Evolutionary conservation across 1,284 basidiomycete genomes (phyloP), one percentile per base, ranked within the genome.

Genomic region (Irpex sp.): DNA sequence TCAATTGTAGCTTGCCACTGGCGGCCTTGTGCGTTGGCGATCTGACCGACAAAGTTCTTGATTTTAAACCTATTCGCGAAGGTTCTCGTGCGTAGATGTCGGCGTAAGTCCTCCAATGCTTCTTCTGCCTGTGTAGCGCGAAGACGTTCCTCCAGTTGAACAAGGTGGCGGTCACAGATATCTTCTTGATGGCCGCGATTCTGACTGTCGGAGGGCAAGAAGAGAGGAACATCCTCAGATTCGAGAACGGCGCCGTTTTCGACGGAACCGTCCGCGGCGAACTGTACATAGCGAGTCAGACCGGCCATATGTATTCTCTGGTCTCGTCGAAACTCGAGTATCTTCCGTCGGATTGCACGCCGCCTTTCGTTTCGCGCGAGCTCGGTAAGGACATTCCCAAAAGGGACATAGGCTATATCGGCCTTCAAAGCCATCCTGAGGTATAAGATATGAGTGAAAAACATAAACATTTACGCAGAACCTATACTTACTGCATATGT

Each of bases 41-140:
- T 11, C 64, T 77, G 74, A 6, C 75, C 70, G 9, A 66, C 64
- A 0, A 68, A 64, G 57, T 73, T 65, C 3, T 58, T 62, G 7
- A 68, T 62, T 62, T 76, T 77, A 46, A 69, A 72, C 13, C 67
- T 66, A 69, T 68, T 63, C 59, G 72, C 35, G 53, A 69, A 51
- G 55, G 66, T 21, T 60, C 63, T 43, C 59, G 70, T 69, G 9
- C 68, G 69, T 0, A 79, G 68, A 1, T 71, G 67, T 15, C 66
- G 64, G 1, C 73, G 70, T 6, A 77, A 55, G 4, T 72, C 63
- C 3, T 71, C 68, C 0, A 78, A 68, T 0, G 65, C 54, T 5
- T 69, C 70, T 3, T 65, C 58, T 1, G 70, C 72, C 55, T 76
- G 73, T 0, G 70, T 73, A 26, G 66, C 67, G 0, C 73, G 70